A percentile compares a stretch with the other conserved stretches of the same genome.
Evolutionary conservation across 73 alveolate genomes (phyloP).

Genomic region (Paramecium biaurelia): DNA sequence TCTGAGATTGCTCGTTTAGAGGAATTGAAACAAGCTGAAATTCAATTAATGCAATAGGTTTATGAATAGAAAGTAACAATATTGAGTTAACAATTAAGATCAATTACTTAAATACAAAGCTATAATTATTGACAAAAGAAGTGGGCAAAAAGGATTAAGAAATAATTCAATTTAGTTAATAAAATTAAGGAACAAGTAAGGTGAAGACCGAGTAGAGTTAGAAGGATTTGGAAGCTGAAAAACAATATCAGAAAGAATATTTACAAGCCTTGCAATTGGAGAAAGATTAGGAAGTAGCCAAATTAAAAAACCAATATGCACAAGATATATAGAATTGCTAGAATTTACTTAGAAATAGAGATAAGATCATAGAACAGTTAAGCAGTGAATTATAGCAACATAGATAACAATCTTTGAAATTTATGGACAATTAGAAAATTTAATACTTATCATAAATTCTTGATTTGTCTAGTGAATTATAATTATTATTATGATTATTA

Average conservation of each 20-base stretch:
- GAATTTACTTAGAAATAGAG: neutral
- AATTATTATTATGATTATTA: neutral
- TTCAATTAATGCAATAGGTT: neutral
- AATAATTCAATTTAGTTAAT: neutral
- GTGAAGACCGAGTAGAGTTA: neutral
- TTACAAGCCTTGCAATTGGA: neutral
- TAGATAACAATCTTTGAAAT: neutral
- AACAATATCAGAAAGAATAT: neutral
- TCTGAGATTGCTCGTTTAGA: neutral
- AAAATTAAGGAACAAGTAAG: neutral
- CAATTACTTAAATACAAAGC: neutral
- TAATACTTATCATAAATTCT: neutral
- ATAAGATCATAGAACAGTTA: neutral
- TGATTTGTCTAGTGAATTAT: slow-evolving; percentile 17
- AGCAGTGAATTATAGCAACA: neutral
- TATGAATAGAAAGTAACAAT: slow-evolving; percentile 8
- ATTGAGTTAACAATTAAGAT: neutral
- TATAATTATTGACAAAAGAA: neutral
- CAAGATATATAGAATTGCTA: neutral
- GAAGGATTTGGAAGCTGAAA: neutral
- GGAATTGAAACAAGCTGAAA: neutral
- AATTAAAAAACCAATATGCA: neutral
- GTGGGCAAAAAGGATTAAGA: neutral
- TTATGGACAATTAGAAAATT: neutral
- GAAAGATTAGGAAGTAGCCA: neutral